Base-by-base conservation (phyloP, 2,329 filamentous ascomycete species). In the Alternaria sp. region DNA sequence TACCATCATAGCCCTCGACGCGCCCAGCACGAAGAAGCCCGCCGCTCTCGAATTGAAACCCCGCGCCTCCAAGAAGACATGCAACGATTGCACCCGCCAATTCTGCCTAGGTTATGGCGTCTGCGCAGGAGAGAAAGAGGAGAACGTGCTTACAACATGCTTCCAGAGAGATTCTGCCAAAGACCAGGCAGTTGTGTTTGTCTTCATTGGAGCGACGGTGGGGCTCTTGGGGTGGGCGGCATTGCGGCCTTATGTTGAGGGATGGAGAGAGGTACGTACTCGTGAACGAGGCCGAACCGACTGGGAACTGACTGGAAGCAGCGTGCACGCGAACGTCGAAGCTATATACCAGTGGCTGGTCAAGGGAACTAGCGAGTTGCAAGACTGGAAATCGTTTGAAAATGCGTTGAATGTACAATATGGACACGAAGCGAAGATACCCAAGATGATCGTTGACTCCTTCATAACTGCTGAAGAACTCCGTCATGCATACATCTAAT, bases 101-200 rank as follows among this genome's bases (percentile, higher is more conserved):
- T 91, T 90, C 79, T 91, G 89, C 72, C 78, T 90, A 44, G 83
- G 85, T 59, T 90, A 90, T 68, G 84, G 88, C 56, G 80, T 88
- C 56, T 91, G 89, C 73, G 86, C 88, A 66, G 84, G 82, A 30
- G 87, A 85, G 19, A 87, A 85, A 69, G 87, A 89, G 70, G 88
- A 89, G 51, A 88, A 90, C 71, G 85, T 91, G 4, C 84, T 88
- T 62, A 88, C 89, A 6, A 88, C 86, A 10, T 91, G 89, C 79
- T 91, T 91, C 72, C 89, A 91, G 73, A 81, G 89, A 59, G 89
- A 91, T 74, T 90, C 88, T n/a, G 82, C 85, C 17, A 91, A 91
- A 73, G 89, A 91, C 68, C 83, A 90, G 74, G 84, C 86, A 1
- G 87, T 91, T 3, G 89, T 91, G 2, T 86, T 88, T 62, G 85